Conservation (phyloP, 2,329 filamentous ascomycete species). For the Trichoderma hamatum region DNA sequence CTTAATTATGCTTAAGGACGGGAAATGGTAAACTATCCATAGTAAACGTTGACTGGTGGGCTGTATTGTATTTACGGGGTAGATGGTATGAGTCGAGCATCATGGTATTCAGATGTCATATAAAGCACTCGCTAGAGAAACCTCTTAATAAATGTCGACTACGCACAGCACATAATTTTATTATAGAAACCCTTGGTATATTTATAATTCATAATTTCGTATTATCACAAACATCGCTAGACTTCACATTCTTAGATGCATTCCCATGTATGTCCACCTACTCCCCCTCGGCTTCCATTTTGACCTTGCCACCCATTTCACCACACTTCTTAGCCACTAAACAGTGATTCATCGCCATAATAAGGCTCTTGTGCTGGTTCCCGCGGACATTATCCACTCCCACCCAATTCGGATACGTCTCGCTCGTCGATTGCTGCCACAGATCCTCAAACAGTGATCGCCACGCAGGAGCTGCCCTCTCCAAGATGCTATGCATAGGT, state of each 20-base stretch:
- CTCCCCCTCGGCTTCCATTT: neutral
- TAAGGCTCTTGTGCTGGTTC: slow-evolving; percentile 33
- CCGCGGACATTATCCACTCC: slow-evolving; percentile 37
- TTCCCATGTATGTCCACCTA: neutral
- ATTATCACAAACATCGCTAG: no score
- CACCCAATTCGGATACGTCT: slow-evolving; percentile 41
- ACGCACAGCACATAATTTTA: neutral
- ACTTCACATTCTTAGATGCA: neutral
- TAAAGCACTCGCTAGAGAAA: no score
- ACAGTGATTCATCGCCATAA: slow-evolving; percentile 39
- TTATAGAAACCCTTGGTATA: neutral
- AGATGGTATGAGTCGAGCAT: neutral
- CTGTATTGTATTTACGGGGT: neutral
- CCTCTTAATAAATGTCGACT: no score
- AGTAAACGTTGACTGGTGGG: neutral
- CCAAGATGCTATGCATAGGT: slow-evolving; percentile 20
- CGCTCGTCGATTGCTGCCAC: slow-evolving; percentile 33
- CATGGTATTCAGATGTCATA: neutral
- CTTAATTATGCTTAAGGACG: neutral
- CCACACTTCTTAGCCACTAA: slow-evolving; percentile 36
- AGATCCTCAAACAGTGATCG: slow-evolving; percentile 31
- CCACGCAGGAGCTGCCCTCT: slow-evolving; percentile 31
- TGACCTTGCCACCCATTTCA: slow-evolving; percentile 31
- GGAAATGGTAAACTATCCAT: neutral
- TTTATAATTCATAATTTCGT: neutral